Evolutionary conservation across 164 flowering plant genomes (phyloP), one percentile per base, ranked within the genome.

Genomic region (Chloranthus sessilifolius): DNA sequence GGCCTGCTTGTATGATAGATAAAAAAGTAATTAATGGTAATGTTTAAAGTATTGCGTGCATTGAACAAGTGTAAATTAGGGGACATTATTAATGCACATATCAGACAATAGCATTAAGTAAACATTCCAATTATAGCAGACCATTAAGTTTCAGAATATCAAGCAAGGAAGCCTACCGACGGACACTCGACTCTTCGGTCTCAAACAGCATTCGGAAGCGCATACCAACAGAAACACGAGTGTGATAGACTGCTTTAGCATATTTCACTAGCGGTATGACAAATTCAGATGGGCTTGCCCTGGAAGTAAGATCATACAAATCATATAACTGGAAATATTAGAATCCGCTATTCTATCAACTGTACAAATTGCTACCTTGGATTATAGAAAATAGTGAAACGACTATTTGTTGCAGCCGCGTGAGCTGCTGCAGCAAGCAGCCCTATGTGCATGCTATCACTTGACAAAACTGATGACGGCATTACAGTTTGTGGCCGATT

Each of bases 381-480:
- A 40, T 89, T 89, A 58, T 75, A 89, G 59, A 89, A 89, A 53
- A 89, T 82, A 39, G 95, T 82, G 64, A 86, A 89, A 34, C 88
- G 94, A 58, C 97, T 89, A 62, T 77, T 79, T 31, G 95, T 86
- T 15, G 90, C 77, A 58, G 97, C 95, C 40, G 97, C 97, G 77
- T 88, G 97, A 59, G 97, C 97, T 41, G 97, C 97, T 21, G 97
- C 95, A 47, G 97, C 97, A 55, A 89, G 94, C 51, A 89, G 90
- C 27, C 97, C 97, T 43, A 86, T 64, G 63, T 89, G 97, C 97
- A 89, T 89, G 56, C 97, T 89, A 55, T 89, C 97, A 56, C 95
- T 82, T 14, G 97, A 89, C 60, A 89, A 65, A 64, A 89, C 97
- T 1, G 97, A 89, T 24, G 97, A 89, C 36, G 97, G 95, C 89